Evolutionary conservation across 768 basidiomycete genomes (phyloP).

Genomic region (Boletellus emodensis): DNA sequence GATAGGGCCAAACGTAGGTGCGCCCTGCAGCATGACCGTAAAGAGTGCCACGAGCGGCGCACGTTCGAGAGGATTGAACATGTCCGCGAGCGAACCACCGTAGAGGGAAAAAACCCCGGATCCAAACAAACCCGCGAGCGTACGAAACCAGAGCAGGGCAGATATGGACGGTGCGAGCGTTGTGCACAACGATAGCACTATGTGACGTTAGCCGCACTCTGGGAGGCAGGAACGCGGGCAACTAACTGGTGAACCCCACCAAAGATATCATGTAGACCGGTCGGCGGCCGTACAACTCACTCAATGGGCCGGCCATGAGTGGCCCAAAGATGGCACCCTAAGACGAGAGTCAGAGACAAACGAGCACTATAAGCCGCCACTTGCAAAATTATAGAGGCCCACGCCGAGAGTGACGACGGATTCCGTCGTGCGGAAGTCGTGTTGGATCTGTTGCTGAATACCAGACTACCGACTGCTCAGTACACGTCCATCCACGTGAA

Average conservation of each 20-base stretch:
- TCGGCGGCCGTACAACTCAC: conserved; percentile 24
- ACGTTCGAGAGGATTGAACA: conserved; percentile 27
- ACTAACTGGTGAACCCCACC: conserved; percentile 23
- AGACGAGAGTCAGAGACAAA: background rate
- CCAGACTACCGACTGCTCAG: conserved; percentile 21
- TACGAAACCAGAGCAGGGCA: conserved; percentile 17
- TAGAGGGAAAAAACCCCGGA: conserved; percentile 28
- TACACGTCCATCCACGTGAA: background rate
- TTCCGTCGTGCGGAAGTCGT: conserved; percentile 17
- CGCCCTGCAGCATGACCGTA: conserved; percentile 28
- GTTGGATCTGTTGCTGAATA: conserved; percentile 26
- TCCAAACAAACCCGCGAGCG: conserved; percentile 22
- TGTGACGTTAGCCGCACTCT: conserved; percentile 3
- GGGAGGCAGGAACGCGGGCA: background rate
- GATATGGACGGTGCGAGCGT: conserved; percentile 22
- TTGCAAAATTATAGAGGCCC: conserved; percentile 27
- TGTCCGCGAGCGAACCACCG: conserved; percentile 28
- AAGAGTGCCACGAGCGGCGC: conserved; percentile 29
- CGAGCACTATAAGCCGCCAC: background rate
- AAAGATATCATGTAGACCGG: conserved; percentile 21
- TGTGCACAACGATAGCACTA: conserved; percentile 23
- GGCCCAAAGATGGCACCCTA: conserved; percentile 27
- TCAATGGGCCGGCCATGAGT: conserved; percentile 22
- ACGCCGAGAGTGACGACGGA: conserved; percentile 25
- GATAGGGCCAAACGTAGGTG: conserved; percentile 27